Evolutionary conservation across 345 rosid species (phyloP).

Genomic region (Litchi chinensis): DNA sequence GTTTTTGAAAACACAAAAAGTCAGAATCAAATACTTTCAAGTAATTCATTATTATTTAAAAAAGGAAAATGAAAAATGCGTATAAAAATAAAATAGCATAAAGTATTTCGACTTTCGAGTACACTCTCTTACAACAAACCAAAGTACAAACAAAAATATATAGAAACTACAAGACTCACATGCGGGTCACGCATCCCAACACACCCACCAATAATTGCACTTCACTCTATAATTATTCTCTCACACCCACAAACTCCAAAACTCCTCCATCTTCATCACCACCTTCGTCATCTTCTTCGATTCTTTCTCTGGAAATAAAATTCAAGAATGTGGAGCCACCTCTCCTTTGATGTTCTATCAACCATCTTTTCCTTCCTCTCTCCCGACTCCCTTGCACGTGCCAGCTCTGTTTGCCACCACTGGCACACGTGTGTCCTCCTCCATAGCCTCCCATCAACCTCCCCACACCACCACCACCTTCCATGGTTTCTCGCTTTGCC

Average conservation of each 20-base stretch:
- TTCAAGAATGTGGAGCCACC: slow-evolving; percentile 50
- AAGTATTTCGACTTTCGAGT: too few relatives aligned
- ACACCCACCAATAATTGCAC: slow-evolving; percentile 28
- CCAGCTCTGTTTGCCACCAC: slow-evolving; percentile 40
- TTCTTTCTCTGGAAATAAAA: slow-evolving; percentile 11
- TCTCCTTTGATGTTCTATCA: slow-evolving; percentile 47
- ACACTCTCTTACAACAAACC: too few relatives aligned
- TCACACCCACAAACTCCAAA: neutral
- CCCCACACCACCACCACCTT: slow-evolving; percentile 17
- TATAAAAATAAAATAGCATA: too few relatives aligned
- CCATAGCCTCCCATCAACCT: slow-evolving; percentile 15
- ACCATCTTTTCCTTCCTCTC: slow-evolving; percentile 51
- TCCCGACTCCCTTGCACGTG: slow-evolving; percentile 51
- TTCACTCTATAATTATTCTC: neutral
- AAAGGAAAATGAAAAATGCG: too few relatives aligned
- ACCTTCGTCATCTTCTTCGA: neutral
- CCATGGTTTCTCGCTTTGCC: slow-evolving; percentile 62
- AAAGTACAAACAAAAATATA: slow-evolving; percentile 11
- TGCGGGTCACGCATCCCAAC: slow-evolving; percentile 33
- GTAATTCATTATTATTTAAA: too few relatives aligned
- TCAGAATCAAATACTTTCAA: too few relatives aligned
- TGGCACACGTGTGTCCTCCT: slow-evolving; percentile 43
- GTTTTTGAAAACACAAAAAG: too few relatives aligned
- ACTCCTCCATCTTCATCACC: neutral
- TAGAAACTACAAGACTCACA: slow-evolving; percentile 16